phyloP scores from a whole-genome alignment of 805 yeast species.

The Wickerhamomyces hampshirensis region DNA sequence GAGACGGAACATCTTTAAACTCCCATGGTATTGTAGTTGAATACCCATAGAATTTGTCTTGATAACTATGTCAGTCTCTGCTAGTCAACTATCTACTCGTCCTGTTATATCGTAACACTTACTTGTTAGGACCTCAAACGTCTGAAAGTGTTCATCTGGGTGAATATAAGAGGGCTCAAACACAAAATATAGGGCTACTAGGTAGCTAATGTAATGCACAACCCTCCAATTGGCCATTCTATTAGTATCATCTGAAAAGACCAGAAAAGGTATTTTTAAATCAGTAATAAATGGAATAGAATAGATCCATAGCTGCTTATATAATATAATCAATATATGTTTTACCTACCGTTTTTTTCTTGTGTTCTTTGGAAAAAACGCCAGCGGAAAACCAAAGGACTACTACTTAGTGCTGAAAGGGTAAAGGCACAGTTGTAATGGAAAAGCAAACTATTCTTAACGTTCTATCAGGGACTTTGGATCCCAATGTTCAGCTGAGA shows the following conservation, averaged over 20 bases:
- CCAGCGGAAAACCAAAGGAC: constrained; percentile 11
- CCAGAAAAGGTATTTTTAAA: background rate
- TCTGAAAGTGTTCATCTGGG: constrained; percentile 96
- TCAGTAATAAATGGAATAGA: too few species aligned
- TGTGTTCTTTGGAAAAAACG: too few species aligned
- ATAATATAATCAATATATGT: too few species aligned
- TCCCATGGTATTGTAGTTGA: constrained; percentile 74
- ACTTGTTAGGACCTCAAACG: constrained; percentile 65
- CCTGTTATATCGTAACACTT: constrained; percentile 14
- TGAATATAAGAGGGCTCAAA: constrained; percentile 82
- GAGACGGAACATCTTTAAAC: constrained; percentile 52
- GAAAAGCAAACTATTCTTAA: constrained; percentile 46
- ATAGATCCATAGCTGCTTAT: too few species aligned
- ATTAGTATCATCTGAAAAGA: background rate
- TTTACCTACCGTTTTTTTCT: too few species aligned
- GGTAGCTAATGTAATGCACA: constrained; percentile 21
- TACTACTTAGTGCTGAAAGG: too few species aligned
- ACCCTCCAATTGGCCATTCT: constrained; percentile 16
- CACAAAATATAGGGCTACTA: constrained; percentile 44
- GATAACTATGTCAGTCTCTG: constrained; percentile 2
- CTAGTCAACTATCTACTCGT: too few species aligned
- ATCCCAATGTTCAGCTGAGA: constrained; percentile 43
- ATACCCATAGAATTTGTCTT: constrained; percentile 35
- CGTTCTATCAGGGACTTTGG: constrained; percentile 50
- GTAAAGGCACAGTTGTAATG: constrained; percentile 17